A percentile compares a stretch with the other conserved stretches of the same genome.
Conservation (phyloP, 164 flowering plant genomes). For the Vitis labrusca region DNA sequence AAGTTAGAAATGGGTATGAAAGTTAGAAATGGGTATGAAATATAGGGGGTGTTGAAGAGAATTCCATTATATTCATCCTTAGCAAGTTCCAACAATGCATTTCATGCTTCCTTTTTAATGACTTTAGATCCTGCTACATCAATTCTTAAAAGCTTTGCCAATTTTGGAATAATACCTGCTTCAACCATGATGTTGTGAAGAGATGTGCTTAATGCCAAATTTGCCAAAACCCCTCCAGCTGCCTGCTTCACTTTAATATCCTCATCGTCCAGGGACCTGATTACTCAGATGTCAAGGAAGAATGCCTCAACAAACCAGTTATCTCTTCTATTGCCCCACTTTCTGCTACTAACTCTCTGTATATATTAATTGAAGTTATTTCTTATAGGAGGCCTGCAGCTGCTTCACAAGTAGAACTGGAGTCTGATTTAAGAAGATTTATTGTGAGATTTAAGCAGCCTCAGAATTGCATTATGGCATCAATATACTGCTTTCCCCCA, state of each 20-base stretch:
- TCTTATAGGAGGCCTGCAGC: constrained; percentile 79
- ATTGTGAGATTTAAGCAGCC: constrained; percentile 72
- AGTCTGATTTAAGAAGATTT: constrained; percentile 70
- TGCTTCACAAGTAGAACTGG: constrained; percentile 72
- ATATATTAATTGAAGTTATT: constrained; percentile 56
- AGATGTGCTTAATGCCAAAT: constrained; percentile 55
- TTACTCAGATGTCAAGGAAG: constrained; percentile 55
- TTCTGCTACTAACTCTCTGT: constrained; percentile 62
- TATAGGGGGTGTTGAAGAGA: constrained; percentile 19
- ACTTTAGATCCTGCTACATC: constrained; percentile 49
- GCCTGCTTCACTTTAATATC: constrained; percentile 69
- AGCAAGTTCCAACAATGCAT: constrained; percentile 67
- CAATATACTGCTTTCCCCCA: constrained; percentile 72
- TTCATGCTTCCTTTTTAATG: constrained; percentile 64
- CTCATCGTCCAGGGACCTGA: constrained; percentile 68
- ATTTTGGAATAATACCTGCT: constrained; percentile 72
- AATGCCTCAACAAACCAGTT: constrained; percentile 49
- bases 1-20: too few species aligned
- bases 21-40: too few species aligned
- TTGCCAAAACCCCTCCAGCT: constrained; percentile 81
- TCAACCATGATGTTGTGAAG: constrained; percentile 76
- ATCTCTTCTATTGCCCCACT: constrained; percentile 88
- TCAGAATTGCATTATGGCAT: constrained; percentile 60
- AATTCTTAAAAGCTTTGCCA: constrained; percentile 59
- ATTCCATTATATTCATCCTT: constrained; percentile 72